Evolutionary conservation across 2,329 filamentous ascomycete genomes (phyloP), one percentile per base, ranked within the genome.

Genomic region (Talaromyces sp.): DNA sequence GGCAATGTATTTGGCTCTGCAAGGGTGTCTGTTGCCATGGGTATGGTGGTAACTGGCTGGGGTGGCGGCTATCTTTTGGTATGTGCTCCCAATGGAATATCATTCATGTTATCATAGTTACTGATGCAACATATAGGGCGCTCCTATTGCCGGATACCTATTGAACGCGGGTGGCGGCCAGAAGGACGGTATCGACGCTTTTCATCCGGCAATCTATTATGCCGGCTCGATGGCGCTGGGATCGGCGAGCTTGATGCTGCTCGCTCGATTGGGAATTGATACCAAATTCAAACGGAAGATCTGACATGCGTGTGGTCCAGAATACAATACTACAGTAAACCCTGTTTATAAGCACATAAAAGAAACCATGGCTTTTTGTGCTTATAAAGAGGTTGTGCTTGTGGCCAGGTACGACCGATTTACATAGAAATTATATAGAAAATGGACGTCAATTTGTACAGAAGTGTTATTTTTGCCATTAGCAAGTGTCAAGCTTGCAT

Each of bases 21-120:
- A 0, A 75, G 81, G 3, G 78, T 85, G 41, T 75, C 80, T 3
- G 80, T 85, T 21, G 83, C 82, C 0, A 84, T 88, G 80, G 80
- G 83, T 4, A 86, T 87, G 83, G 78, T 84, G 41, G 79, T 85
- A 1, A 85, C 81, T 0, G 81, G 82, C 1, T 88, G 85, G 85
- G 76, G 79, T 2, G 81, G 80, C 0, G 85, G 85, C 0, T 88
- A 88, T 71, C 73, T 88, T 2, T 77, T 87, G 74, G 83, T 82
- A 66, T 38, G 55, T 55, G 17, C 21, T 27, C 19, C 29, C 31
- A 19, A 19, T 52, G 48, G 17, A 29, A 52, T 14, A 4, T 51
- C 29, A 27, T 26, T 21, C 5, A 21, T 14, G 26, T n/a, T 2
- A 11, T n/a, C 26, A 29, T 10, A 17, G 14, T 55, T 41, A 55